Evolutionary conservation across 2,329 filamentous ascomycete species (phyloP), one percentile per base, ranked within the genome.

Genomic region (Rutstroemia sp.): DNA sequence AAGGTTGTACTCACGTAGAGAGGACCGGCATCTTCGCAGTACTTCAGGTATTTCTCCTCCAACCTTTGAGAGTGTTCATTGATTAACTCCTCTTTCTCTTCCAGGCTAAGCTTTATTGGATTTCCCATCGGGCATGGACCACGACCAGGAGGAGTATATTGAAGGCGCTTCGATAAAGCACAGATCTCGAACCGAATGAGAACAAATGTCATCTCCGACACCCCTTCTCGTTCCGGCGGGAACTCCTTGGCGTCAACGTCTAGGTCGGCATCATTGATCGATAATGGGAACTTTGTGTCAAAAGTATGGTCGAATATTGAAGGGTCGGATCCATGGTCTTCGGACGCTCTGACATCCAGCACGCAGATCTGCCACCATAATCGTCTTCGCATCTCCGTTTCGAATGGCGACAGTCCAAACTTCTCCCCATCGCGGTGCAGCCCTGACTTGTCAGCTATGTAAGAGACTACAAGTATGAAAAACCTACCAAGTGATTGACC

Each of bases 261-360:
- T 5, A 80, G 70, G 52, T 80, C 78, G 3, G 66, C 66, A 42
- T 79, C 75, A 58, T 80, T 75, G 45, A 79, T 71, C 46, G 79
- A 79, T 5, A 73, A 61, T 1, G 78, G 77, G 8, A 75, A 63
- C 54, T 72, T 75, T 0, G 83, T 85, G 64, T 87, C 83, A 62
- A 81, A 87, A 10, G 76, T 76, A 12, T 77, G 75, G 49, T 80
- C 75, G 2, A 75, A 68, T 44, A 87, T 83, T 0, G 78, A 80
- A 2, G 81, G 78, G 58, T 86, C 82, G 21, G 79, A 80, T 0
- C 82, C 82, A 64, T 86, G 81, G 57, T 86, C 80, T 63, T 86
- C 83, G 0, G 80, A 79, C 1, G 82, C 75, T 58, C 83, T 72
- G 3, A 77, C 75, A 64, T 87, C 84, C 0, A 87, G 70, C 14